Evolutionary conservation across 768 basidiomycete species (phyloP).

Genomic region (Tricholoma hemisulphureum): DNA sequence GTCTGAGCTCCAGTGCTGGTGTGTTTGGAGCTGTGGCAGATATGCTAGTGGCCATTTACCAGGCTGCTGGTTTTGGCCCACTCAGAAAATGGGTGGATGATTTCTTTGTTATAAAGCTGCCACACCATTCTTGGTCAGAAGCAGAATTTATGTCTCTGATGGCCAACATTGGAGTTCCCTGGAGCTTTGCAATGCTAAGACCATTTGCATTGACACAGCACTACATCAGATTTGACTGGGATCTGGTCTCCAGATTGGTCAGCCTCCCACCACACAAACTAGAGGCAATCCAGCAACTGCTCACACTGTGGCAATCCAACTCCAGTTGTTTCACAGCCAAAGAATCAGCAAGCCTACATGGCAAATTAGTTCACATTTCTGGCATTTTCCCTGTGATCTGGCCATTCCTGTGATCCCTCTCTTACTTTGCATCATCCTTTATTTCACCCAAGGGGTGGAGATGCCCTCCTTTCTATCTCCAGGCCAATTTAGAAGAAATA

Average conservation of each 20-base stretch:
- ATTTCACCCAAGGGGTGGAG: not conserved
- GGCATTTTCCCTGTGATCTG: not conserved
- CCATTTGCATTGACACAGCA: slow-evolving; percentile 19
- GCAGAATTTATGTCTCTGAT: slow-evolving; percentile 28
- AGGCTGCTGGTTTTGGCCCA: too few relatives aligned
- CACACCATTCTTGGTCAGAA: slow-evolving; percentile 22
- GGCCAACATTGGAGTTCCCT: too few relatives aligned
- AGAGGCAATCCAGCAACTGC: not conserved
- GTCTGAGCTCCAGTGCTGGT: slow-evolving; percentile 29
- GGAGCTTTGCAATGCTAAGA: too few relatives aligned
- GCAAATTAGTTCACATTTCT: slow-evolving; percentile 21
- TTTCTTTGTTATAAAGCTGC: slow-evolving; percentile 27
- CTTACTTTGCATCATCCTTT: not conserved
- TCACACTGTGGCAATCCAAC: slow-evolving; percentile 14
- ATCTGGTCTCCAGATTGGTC: slow-evolving; percentile 21
- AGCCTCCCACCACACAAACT: slow-evolving; percentile 26
- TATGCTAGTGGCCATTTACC: slow-evolving; percentile 41
- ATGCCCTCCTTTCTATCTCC: slow-evolving; percentile 23
- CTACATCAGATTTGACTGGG: slow-evolving; percentile 38
- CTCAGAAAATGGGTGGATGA: too few relatives aligned
- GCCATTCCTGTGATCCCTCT: not conserved
- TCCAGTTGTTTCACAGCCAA: not conserved
- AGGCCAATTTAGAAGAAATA: slow-evolving; percentile 25
- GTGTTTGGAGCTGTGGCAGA: slow-evolving; percentile 30
- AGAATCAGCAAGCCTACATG: slow-evolving; percentile 14